Conservation (phyloP, 2,329 filamentous ascomycete genomes). For the Fusarium tuaranense region DNA sequence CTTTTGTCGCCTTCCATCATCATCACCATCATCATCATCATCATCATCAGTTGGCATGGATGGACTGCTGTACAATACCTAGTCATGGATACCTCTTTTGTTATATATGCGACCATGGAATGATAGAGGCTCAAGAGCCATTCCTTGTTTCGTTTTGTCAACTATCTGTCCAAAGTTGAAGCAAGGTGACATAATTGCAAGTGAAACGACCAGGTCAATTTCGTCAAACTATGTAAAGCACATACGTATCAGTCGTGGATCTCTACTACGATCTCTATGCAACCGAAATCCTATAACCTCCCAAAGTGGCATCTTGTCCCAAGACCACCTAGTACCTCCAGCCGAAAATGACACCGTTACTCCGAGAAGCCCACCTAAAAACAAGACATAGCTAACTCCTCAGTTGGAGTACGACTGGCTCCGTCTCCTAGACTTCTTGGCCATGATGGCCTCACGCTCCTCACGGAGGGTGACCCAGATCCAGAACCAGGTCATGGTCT, state of each 20-base stretch:
- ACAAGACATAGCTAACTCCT: not conserved
- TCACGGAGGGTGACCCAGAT: slow-evolving; percentile 78
- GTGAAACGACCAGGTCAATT: not conserved
- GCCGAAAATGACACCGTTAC: slow-evolving; percentile 4
- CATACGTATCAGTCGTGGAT: not conserved
- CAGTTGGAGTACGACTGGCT: slow-evolving; percentile 38
- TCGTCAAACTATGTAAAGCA: not conserved
- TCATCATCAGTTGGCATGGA: slow-evolving; percentile 2
- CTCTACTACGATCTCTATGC: not conserved
- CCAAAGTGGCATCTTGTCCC: not conserved
- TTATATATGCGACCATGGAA: slow-evolving; percentile 31
- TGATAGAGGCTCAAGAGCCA: slow-evolving; percentile 30
- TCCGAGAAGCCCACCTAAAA: not conserved
- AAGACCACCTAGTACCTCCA: not conserved
- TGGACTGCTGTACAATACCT: slow-evolving; percentile 28
- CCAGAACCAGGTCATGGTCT: slow-evolving; percentile 91
- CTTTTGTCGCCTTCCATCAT: slow-evolving; percentile 11
- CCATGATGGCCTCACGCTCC: slow-evolving; percentile 62
- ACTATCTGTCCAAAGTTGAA: not conserved
- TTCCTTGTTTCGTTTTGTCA: slow-evolving; percentile 18
- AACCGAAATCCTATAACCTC: not conserved
- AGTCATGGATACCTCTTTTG: slow-evolving; percentile 42
- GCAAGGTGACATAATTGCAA: not conserved
- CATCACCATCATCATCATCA: slow-evolving; percentile 1
- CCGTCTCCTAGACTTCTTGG: slow-evolving; percentile 51